A percentile compares a stretch with the other conserved stretches of the same genome.
These are phyloP conservation scores for Paradendryphiella salina DNA, from an alignment of 2,329 filamentous ascomycete genomes.

Conservation along the genomic window DNA sequence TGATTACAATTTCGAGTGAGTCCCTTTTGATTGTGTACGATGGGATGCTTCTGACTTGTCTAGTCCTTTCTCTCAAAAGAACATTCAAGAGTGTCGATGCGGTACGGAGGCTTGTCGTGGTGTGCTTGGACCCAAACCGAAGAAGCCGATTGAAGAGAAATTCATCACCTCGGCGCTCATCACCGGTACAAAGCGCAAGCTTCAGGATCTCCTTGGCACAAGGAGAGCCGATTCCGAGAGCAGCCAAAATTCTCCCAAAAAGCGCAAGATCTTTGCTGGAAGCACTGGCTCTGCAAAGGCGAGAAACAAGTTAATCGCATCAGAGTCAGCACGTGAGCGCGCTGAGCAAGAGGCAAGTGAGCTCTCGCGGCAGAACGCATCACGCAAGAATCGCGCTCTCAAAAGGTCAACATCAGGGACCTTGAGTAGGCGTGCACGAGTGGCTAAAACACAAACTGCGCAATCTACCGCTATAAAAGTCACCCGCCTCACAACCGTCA, in stretches of 20 bases:
- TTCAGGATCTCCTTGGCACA: slow-evolving; percentile 36
- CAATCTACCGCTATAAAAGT: slow-evolving; percentile 20
- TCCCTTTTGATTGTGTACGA: slow-evolving; percentile 6
- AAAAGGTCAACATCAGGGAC: slow-evolving; percentile 28
- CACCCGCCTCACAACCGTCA: slow-evolving; percentile 30
- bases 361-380: slow-evolving; percentile 36
- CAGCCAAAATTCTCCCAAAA: slow-evolving; percentile 36
- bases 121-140: slow-evolving; percentile 60
- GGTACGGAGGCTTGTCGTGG: slow-evolving; percentile 64
- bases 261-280: slow-evolving; percentile 31
- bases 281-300: slow-evolving; percentile 28
- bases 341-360: slow-evolving; percentile 35
- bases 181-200: slow-evolving; percentile 43
- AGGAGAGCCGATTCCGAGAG: slow-evolving; percentile 27
- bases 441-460: slow-evolving; percentile 12
- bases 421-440: slow-evolving; percentile 16
- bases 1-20: slow-evolving; percentile 76
- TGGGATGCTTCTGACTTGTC: slow-evolving; percentile 10
- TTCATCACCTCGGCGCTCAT: slow-evolving; percentile 36
- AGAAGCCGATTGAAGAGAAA: slow-evolving; percentile 50
- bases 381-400: slow-evolving; percentile 39
- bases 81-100: slow-evolving; percentile 66
- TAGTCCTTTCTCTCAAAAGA: slow-evolving; percentile 58
- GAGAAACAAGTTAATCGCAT: slow-evolving; percentile 28
- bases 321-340: slow-evolving; percentile 27